These are phyloP conservation scores for Conticribra guillardii DNA, from an alignment of 108 stramenopile genomes.

Conservation along the genomic window DNA sequence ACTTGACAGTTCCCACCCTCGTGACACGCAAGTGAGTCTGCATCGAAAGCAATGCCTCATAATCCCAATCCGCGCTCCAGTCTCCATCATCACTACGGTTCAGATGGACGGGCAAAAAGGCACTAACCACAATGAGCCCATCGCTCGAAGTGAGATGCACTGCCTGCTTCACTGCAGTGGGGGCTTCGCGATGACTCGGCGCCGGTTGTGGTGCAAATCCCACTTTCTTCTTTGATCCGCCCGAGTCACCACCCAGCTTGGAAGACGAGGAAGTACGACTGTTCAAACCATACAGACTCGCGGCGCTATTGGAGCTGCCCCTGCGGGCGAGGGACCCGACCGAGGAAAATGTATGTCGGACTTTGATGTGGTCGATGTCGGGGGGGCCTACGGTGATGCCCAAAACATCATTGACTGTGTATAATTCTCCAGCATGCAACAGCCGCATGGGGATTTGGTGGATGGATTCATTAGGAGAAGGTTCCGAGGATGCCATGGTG, in stretches of 20 bases:
- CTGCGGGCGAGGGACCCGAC: constrained; percentile 33
- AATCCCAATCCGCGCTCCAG: constrained; percentile 94
- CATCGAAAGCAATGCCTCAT: constrained; percentile 93
- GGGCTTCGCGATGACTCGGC: constrained; percentile 26
- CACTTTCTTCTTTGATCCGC: constrained; percentile 65
- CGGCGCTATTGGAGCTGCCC: constrained; percentile 19
- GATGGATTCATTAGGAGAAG: neutral
- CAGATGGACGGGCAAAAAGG: constrained; percentile 86
- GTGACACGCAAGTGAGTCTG: constrained; percentile 93
- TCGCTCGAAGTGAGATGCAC: constrained; percentile 84
- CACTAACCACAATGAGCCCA: constrained; percentile 86
- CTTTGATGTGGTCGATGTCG: constrained; percentile 74
- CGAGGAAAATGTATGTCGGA: constrained; percentile 31
- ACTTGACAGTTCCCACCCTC: constrained; percentile 90
- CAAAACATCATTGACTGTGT: constrained; percentile 77
- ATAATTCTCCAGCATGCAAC: constrained; percentile 64
- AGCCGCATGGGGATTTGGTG: constrained; percentile 70
- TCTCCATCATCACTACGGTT: constrained; percentile 65
- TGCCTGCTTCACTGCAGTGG: constrained; percentile 38
- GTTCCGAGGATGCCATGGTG: neutral
- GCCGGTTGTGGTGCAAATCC: constrained; percentile 76
- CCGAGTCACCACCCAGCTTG: neutral
- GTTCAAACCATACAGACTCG: constrained; percentile 28
- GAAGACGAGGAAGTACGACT: constrained; percentile 3
- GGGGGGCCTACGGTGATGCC: constrained; percentile 61